Evolutionary conservation across 1,284 basidiomycete genomes (phyloP).

Genomic region (Sutorius eximius): DNA sequence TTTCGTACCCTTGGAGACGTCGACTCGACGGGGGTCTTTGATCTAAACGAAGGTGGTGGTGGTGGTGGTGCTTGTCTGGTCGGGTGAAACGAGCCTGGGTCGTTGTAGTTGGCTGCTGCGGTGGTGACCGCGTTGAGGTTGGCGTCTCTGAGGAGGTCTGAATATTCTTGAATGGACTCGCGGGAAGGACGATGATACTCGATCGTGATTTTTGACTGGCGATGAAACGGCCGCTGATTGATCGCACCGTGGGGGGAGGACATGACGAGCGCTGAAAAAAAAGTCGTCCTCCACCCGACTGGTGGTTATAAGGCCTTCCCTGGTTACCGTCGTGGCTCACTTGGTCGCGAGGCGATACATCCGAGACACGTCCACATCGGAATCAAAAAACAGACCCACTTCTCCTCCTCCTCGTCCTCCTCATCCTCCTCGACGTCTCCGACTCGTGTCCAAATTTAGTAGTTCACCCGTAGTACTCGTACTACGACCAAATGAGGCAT

Average conservation of each 20-base stretch:
- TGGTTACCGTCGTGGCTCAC: neutral
- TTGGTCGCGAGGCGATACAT: neutral
- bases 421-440: neutral
- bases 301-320: no score
- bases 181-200: conserved; percentile 71
- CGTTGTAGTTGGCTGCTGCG: conserved; percentile 42
- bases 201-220: conserved; percentile 69
- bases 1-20: conserved; percentile 18
- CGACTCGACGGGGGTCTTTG: conserved; percentile 42
- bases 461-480: no score
- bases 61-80: conserved; percentile 56
- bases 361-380: neutral
- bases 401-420: neutral
- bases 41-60: conserved; percentile 44
- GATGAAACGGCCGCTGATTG: conserved; percentile 37
- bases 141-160: conserved; percentile 63
- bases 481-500: conserved; percentile 13
- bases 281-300: no score
- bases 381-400: neutral
- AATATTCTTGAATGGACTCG: conserved; percentile 69
- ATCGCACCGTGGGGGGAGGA: conserved; percentile 23
- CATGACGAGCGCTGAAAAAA: conserved; percentile 2
- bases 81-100: conserved; percentile 40
- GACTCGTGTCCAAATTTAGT: no score
- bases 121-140: conserved; percentile 56